Conservation (phyloP, 495 filamentous ascomycete genomes). For the Aspergillus homomorphus region DNA sequence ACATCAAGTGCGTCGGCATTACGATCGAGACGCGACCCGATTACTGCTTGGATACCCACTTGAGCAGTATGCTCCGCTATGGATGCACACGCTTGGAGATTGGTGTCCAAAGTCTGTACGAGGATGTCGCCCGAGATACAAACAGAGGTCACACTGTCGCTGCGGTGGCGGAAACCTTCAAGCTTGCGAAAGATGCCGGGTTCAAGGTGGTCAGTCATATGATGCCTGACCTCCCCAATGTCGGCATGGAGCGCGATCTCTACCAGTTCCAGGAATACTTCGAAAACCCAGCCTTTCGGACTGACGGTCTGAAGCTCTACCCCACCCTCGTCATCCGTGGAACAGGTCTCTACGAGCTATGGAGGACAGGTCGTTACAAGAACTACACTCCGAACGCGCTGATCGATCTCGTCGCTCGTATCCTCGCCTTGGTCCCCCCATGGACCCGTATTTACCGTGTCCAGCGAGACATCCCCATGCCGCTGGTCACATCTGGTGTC, state of each 20-base stretch:
- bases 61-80: conserved; percentile 92
- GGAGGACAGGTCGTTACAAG: conserved; percentile 94
- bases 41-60: conserved; percentile 89
- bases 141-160: conserved; percentile 96
- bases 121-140: conserved; percentile 96
- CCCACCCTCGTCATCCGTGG: conserved; percentile 96
- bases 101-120: conserved; percentile 94
- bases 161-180: conserved; percentile 91
- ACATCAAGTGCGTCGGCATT: conserved; percentile 95
- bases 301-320: conserved; percentile 98
- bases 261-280: conserved; percentile 98
- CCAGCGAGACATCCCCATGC: conserved; percentile 98
- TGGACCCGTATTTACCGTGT: conserved; percentile 99
- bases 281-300: conserved; percentile 91
- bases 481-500: conserved; percentile 90
- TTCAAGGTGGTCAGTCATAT: conserved; percentile 99
- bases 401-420: conserved; percentile 91
- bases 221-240: conserved; percentile 99
- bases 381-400: conserved; percentile 98
- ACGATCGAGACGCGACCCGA: conserved; percentile 97
- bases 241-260: conserved; percentile 95
- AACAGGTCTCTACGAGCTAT: conserved; percentile 94
- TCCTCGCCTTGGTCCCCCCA: conserved; percentile 88
- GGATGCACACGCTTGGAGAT: conserved; percentile 94
- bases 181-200: conserved; percentile 90